Evolutionary conservation across 2,329 filamentous ascomycete genomes (phyloP).

Genomic region (Aureobasidium sp.): DNA sequence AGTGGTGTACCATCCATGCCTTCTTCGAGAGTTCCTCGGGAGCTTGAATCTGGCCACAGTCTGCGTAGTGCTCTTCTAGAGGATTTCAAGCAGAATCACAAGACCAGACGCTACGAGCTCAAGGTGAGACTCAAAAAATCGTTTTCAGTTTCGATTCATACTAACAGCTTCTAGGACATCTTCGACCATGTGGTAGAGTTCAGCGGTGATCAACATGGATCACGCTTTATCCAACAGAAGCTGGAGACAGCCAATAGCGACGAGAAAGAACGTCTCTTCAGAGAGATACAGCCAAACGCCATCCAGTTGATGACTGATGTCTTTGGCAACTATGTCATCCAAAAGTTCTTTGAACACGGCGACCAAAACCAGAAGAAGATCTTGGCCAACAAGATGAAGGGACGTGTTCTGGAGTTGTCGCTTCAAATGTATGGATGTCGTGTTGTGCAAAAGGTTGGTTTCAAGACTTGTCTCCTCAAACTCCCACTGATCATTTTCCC

Average conservation of each 20-base stretch:
- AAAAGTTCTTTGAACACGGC: conserved; percentile 95
- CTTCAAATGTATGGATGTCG: conserved; percentile 88
- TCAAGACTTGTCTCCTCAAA: not conserved
- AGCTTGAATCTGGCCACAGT: conserved; percentile 30
- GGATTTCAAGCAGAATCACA: conserved; percentile 70
- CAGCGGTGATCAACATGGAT: conserved; percentile 91
- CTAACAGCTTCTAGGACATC: conserved; percentile 54
- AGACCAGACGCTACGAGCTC: conserved; percentile 70
- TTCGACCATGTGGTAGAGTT: conserved; percentile 87
- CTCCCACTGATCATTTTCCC: not conserved
- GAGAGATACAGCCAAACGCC: conserved; percentile 76
- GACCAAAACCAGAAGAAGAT: conserved; percentile 88
- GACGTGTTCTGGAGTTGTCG: conserved; percentile 72
- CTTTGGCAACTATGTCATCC: conserved; percentile 97
- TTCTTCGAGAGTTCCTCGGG: conserved; percentile 8
- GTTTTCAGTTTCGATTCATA: not conserved
- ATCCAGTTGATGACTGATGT: conserved; percentile 91
- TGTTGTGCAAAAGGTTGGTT: conserved; percentile 79
- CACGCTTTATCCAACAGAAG: conserved; percentile 90
- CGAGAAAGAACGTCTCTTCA: conserved; percentile 86
- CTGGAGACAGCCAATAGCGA: conserved; percentile 90
- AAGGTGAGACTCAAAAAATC: conserved; percentile 45
- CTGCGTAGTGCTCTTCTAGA: conserved; percentile 67
- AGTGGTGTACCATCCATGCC: conserved; percentile 28
- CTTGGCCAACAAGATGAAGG: conserved; percentile 79